Evolutionary conservation across 495 filamentous ascomycete genomes (phyloP).

Genomic region (Pyronema omphalodes): DNA sequence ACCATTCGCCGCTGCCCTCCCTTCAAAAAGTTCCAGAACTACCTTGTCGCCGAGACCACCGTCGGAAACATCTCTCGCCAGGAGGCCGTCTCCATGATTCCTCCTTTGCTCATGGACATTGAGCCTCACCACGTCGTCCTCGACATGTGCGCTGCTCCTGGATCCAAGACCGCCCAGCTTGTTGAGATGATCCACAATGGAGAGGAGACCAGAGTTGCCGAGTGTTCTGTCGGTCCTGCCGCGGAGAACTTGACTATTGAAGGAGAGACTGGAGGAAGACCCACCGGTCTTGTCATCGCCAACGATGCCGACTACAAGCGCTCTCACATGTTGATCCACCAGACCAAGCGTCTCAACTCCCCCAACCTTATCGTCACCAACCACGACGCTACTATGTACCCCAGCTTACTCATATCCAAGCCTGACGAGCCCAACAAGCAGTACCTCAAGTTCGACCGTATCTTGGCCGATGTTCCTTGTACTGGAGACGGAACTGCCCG

Average conservation of each 20-base stretch:
- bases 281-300: conserved; percentile 79
- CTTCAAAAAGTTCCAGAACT: conserved; percentile 90
- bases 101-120: conserved; percentile 80
- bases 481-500: conserved; percentile 83
- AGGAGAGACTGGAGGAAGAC: conserved; percentile 38
- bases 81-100: conserved; percentile 97
- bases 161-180: conserved; percentile 88
- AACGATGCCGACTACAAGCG: conserved; percentile 94
- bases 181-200: conserved; percentile 85
- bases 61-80: conserved; percentile 95
- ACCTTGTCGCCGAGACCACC: conserved; percentile 90
- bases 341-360: conserved; percentile 89
- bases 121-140: conserved; percentile 78
- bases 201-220: conserved; percentile 63
- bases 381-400: conserved; percentile 92
- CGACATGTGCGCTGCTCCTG: conserved; percentile 90
- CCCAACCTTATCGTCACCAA: conserved; percentile 95
- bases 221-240: conserved; percentile 36
- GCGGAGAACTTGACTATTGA: conserved; percentile 26
- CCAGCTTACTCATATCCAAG: conserved; percentile 45
- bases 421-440: conserved; percentile 37
- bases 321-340: conserved; percentile 88
- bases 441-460: conserved; percentile 92
- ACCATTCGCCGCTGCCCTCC: conserved; percentile 78
- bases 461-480: conserved; percentile 91